These are phyloP conservation scores for Malassezia sp. DNA, from an alignment of 1,284 basidiomycete genomes.

Conservation along the genomic window DNA sequence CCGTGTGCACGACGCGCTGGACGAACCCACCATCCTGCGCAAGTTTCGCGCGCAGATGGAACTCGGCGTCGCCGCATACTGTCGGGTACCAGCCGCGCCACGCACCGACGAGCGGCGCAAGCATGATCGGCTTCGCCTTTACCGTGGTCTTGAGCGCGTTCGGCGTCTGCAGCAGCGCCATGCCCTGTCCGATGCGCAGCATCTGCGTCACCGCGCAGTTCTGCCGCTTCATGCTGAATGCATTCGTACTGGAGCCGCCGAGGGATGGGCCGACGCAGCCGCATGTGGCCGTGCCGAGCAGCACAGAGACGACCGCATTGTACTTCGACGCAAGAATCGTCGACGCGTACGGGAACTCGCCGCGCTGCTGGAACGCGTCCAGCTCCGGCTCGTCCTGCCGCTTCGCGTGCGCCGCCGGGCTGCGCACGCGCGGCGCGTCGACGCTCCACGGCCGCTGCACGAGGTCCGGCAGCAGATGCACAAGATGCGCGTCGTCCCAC, in stretches of 20 bases:
- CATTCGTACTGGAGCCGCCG: slow-evolving; percentile 29
- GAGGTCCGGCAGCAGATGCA: slow-evolving; percentile 67
- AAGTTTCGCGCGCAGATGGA: slow-evolving; percentile 3
- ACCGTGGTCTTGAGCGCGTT: slow-evolving; percentile 25
- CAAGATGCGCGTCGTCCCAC: slow-evolving; percentile 83
- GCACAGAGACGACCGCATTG: slow-evolving; percentile 30
- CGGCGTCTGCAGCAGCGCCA: slow-evolving; percentile 38
- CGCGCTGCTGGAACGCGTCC: slow-evolving; percentile 25
- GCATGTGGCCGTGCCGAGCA: slow-evolving; percentile 36
- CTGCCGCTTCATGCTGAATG: slow-evolving; percentile 35
- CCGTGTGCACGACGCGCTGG: slow-evolving; percentile 1
- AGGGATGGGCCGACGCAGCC: slow-evolving; percentile 39
- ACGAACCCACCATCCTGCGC: slow-evolving; percentile 8
- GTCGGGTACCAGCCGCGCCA: slow-evolving; percentile 27
- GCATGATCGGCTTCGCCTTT: slow-evolving; percentile 27
- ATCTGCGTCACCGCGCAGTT: slow-evolving; percentile 45
- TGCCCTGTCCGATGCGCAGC: slow-evolving; percentile 41
- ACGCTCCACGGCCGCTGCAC: slow-evolving; percentile 50
- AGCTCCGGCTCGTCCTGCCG: slow-evolving; percentile 20
- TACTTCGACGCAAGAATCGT: slow-evolving; percentile 37
- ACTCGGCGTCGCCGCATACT: slow-evolving; percentile 13
- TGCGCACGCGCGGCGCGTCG: not conserved
- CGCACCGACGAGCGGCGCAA: slow-evolving; percentile 37
- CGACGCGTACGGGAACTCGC: slow-evolving; percentile 40
- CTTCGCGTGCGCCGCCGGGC: slow-evolving; percentile 16